These are phyloP conservation scores for Trypanosoma avium DNA, from an alignment of 208 protist species.

Conservation along the genomic window DNA sequence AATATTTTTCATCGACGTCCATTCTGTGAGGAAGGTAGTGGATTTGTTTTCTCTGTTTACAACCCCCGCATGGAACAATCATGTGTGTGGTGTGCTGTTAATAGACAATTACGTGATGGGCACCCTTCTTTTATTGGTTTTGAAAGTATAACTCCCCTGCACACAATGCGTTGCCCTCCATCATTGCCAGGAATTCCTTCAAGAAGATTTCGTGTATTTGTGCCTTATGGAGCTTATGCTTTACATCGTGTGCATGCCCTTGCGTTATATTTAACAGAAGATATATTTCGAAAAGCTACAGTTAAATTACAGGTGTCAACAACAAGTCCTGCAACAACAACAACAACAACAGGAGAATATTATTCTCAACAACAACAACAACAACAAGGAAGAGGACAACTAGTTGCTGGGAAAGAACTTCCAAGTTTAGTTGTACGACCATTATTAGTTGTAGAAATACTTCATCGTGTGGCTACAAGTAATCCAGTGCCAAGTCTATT, in stretches of 20 bases:
- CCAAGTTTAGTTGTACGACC: conserved; percentile 32
- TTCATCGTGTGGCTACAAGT: conserved; percentile 54
- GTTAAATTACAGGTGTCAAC: conserved; percentile 9
- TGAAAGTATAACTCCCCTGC: conserved; percentile 48
- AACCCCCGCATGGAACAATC: conserved; percentile 61
- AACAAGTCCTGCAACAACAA: not conserved
- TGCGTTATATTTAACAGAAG: conserved; percentile 50
- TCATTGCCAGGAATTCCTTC: conserved; percentile 66
- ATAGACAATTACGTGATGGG: conserved; percentile 31
- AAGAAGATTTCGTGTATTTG: conserved; percentile 43
- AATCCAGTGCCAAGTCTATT: conserved; percentile 23
- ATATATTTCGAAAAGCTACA: conserved; percentile 63
- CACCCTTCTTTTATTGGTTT: conserved; percentile 28
- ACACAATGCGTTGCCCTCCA: conserved; percentile 59
- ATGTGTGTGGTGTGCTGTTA: conserved; percentile 79
- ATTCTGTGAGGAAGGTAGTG: conserved; percentile 63
- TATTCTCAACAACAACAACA: not conserved
- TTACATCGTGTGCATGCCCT: conserved; percentile 56
- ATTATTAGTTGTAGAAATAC: conserved; percentile 57
- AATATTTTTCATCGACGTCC: conserved; percentile 11
- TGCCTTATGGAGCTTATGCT: conserved; percentile 60
- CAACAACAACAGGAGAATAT: not conserved
- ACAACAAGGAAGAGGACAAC: not conserved
- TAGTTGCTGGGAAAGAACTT: conserved; percentile 21
- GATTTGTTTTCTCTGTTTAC: conserved; percentile 62